These are phyloP conservation scores for Fraxinus cuspidata DNA, from an alignment of 257 asterid genomes.

Conservation along the genomic window DNA sequence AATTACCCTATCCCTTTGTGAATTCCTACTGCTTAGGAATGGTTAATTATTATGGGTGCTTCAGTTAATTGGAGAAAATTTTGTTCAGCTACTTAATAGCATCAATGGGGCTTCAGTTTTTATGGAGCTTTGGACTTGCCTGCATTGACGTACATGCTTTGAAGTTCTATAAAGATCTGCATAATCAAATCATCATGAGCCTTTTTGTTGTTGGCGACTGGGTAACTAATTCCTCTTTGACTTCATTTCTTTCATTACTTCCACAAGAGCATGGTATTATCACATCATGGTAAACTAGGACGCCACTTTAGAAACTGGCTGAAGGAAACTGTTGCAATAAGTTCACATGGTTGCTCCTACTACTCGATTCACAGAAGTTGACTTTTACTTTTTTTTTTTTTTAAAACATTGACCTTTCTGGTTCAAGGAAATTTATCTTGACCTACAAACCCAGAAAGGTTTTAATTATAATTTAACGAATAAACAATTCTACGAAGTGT, in stretches of 20 bases:
- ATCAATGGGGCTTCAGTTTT: constrained; percentile 88
- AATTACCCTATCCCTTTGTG: no score
- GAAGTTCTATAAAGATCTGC: constrained; percentile 71
- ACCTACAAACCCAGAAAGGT: no score
- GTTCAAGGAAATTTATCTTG: no score
- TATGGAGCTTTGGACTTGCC: constrained; percentile 91
- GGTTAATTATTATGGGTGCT: not conserved
- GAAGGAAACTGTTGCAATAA: no score
- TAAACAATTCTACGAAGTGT: no score
- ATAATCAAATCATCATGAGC: constrained; percentile 64
- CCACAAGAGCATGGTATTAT: not conserved
- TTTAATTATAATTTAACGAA: no score
- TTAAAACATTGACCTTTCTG: no score
- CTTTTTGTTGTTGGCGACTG: constrained; percentile 85
- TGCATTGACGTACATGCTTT: constrained; percentile 85
- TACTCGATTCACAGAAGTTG: no score
- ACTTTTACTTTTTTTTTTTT: no score
- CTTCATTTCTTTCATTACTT: not conserved
- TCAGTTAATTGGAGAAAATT: constrained; percentile 27
- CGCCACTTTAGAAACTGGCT: not conserved
- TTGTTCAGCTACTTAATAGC: constrained; percentile 83
- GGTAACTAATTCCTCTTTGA: constrained; percentile 45
- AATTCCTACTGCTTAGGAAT: no score
- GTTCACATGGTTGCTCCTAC: no score
- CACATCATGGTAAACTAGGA: not conserved